Base-by-base conservation (phyloP, 2,329 filamentous ascomycete genomes). In the Alternaria solani region DNA sequence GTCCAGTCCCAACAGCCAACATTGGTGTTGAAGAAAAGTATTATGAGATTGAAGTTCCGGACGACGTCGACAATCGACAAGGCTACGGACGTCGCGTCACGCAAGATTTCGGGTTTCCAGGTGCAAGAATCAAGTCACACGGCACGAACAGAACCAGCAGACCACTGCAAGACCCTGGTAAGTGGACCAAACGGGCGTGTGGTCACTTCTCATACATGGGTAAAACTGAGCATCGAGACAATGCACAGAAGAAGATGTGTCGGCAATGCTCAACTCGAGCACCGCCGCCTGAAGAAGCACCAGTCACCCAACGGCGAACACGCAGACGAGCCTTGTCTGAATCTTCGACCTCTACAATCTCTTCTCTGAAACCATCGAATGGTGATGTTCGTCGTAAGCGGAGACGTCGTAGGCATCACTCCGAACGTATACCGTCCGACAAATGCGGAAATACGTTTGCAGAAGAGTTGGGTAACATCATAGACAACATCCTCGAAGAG, bases 401-500 rank as follows among this genome's bases (percentile, higher is more conserved):
- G 16, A 55, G 26, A 23, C 63, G 51, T 39, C 61, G 63, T 20
- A 63, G 61, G 23, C 60, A 66, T 28, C 61, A 67, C 20, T 65
- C 62, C 6, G 65, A 68, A 16, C 62, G 47, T 44, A 57, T 67
- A 7, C 55, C 67, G 39, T 12, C 41, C 20, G 67, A 72, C 42
- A 72, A 62, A 46, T 75, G 61, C 54, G 67, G 68, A 11, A 71
- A 73, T 41, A 57, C 54, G 2, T 70, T 76, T 20, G 73, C 71
- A 6, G 69, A 75, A 23, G 78, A 81, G 43, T 65, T 81, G 6
- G 75, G 75, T 7, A 60, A 74, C 7, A 70, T 77, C 47, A 78
- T 82, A 38, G 79, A 82, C 54, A 70, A 71, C 7, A 78, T 81
- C 25, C 75, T 82, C 16, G 66, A 77, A 32, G 80, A 81, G 60